phyloP scores from a whole-genome alignment of 192 early-diverging fungal species.

The Coemansia sp. region DNA sequence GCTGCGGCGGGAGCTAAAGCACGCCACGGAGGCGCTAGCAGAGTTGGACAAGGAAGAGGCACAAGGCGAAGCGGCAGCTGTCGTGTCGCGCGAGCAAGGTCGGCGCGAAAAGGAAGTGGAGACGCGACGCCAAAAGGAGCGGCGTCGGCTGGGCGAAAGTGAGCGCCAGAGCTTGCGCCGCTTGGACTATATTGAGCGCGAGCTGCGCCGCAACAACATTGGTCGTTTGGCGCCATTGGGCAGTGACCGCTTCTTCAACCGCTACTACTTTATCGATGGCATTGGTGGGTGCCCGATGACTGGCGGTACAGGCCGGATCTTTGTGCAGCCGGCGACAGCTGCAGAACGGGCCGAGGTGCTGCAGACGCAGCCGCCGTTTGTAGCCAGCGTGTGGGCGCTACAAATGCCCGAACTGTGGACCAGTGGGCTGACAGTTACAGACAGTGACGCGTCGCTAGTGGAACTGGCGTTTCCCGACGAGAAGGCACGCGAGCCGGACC shows the following conservation, averaged over 20 bases:
- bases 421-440: conserved; percentile 20
- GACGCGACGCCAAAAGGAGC: conserved; percentile 43
- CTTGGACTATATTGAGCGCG: conserved; percentile 68
- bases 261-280: conserved; percentile 90
- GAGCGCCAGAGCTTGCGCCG: conserved; percentile 34
- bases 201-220: conserved; percentile 63
- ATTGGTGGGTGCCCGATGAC: conserved; percentile 59
- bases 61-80: conserved; percentile 1
- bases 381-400: conserved; percentile 37
- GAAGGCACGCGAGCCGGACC: conserved; percentile 19
- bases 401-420: conserved; percentile 50
- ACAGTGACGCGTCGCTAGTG: conserved; percentile 15
- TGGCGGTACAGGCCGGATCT: conserved; percentile 59
- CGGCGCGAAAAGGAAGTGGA: conserved; percentile 47
- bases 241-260: conserved; percentile 79
- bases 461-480: conserved; percentile 3
- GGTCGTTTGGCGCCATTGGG: conserved; percentile 76
- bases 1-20: conserved; percentile 63
- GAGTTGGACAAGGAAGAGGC: conserved; percentile 52
- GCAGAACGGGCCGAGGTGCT: conserved; percentile 42
- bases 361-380: conserved; percentile 17
- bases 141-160: conserved; percentile 43
- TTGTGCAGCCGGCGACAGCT: conserved; percentile 57
- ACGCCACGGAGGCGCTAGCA: conserved; percentile 39
- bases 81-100: conserved; percentile 24